Evolutionary conservation across 441 rosid genomes (phyloP), one percentile per base, ranked within the genome.

Genomic region (Populus hybrid): DNA sequence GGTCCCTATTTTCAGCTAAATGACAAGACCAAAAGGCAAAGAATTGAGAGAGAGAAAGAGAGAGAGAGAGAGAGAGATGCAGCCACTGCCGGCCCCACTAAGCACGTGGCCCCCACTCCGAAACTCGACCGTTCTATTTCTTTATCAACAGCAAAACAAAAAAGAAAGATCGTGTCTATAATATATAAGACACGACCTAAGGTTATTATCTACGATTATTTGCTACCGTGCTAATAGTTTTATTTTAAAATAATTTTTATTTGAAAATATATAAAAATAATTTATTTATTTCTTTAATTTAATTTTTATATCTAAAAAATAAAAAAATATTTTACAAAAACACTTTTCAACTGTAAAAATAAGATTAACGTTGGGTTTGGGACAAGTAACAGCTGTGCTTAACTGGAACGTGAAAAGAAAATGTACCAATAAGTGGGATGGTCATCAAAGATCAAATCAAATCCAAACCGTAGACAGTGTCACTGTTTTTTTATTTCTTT

Each of bases 91-190:
- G 23, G 12, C 24, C 69, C 81, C 18, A 12, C 57, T 12, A 21
- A 10, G 71, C 68, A 72, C 79, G 69, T 75, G 83, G 84, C 32
- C 85, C 75, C 85, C 75, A 78, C 61, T 30, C 21, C 6, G 12
- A 40, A 57, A 79, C 57, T 79, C 78, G 84, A 85, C 84, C 87
- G 84, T 82, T 84, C 32, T 30, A 11, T 28, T 59, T 21, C 7
- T 2, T 35, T 34, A 46, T 46, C 20, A 14, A 46, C 57, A 18
- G 0, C 4, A 46, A 46, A 46, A 14, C 5, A 3, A 1, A 46
- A 14, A 40, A 10, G 10, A 30, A 30, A 4, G 57, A 46, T 46
- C 57, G 20, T 4, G 18, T 38, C 28, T 30, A 30, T 30, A 30
- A 30, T 7, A 23, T 53, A 65, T 30, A 16, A 7, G 4, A 30